These are phyloP conservation scores for Zygosaccharomyces rouxii DNA, from an alignment of 805 yeast species.

Conservation along the genomic window DNA sequence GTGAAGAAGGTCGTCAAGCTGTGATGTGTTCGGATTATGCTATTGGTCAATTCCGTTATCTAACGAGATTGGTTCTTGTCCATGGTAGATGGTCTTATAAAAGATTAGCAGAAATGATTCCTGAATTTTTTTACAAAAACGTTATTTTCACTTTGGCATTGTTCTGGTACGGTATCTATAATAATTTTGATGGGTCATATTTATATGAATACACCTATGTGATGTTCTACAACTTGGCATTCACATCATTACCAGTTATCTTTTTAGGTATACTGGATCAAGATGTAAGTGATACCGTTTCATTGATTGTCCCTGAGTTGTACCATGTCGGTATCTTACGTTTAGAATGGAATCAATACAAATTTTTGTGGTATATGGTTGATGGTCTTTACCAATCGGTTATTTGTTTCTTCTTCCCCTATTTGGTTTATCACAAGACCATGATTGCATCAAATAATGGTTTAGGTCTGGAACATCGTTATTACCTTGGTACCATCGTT, in stretches of 20 bases:
- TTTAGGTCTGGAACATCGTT: conserved; percentile 63
- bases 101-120: conserved; percentile 78
- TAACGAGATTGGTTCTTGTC: conserved; percentile 60
- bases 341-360: conserved; percentile 62
- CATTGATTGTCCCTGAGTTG: conserved; percentile 68
- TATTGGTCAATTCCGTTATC: conserved; percentile 72
- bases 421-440: conserved; percentile 44
- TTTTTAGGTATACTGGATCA: conserved; percentile 77
- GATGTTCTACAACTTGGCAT: conserved; percentile 79
- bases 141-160: conserved; percentile 68
- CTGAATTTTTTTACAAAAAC: conserved; percentile 74
- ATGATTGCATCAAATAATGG: conserved; percentile 50
- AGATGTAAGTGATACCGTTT: conserved; percentile 67
- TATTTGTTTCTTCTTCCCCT: conserved; percentile 71
- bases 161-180: conserved; percentile 76
- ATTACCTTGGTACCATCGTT: conserved; percentile 63
- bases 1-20: conserved; percentile 88
- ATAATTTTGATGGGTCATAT: conserved; percentile 74
- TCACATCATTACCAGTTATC: conserved; percentile 76
- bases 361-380: conserved; percentile 68
- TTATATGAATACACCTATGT: conserved; percentile 72
- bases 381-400: conserved; percentile 77
- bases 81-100: conserved; percentile 89
- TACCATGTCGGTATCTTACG: conserved; percentile 71
- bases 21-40: conserved; percentile 88